phyloP scores from a whole-genome alignment of 208 protist species.

The Acanthamoeba healyi region DNA sequence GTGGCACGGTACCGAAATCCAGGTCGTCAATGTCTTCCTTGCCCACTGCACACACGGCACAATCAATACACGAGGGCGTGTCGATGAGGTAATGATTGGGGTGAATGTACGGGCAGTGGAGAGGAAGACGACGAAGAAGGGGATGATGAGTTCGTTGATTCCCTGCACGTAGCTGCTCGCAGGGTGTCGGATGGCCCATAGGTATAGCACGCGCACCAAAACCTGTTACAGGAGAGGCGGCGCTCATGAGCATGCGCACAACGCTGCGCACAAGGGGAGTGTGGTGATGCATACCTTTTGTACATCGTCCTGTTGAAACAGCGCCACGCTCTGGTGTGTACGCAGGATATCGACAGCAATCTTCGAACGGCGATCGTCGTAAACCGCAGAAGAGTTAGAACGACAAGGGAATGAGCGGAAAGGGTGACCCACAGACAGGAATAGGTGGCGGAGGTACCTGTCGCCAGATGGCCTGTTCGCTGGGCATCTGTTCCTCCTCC shows the following conservation, averaged over 20 bases:
- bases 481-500: conserved; percentile 76
- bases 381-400: no score
- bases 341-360: conserved; percentile 89
- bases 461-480: conserved; percentile 81
- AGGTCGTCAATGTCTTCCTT: conserved; percentile 1
- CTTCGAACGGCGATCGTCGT: background rate
- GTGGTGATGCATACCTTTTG: conserved; percentile 75
- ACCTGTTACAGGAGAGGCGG: background rate
- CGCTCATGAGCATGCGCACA: no score
- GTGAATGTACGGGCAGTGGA: conserved; percentile 3
- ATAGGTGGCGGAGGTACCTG: no score
- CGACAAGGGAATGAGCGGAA: background rate
- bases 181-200: conserved; percentile 93
- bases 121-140: conserved; percentile 92
- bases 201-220: conserved; percentile 92
- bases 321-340: conserved; percentile 83
- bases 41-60: background rate
- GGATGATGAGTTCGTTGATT: conserved; percentile 93
- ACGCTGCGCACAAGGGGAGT: no score
- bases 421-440: no score
- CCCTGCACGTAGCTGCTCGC: conserved; percentile 93
- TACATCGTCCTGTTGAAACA: conserved; percentile 87
- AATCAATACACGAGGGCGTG: background rate
- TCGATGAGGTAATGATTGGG: background rate
- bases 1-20: conserved; percentile 25